Percentiles rank a stretch among this genome's conserved stretches.
These are phyloP conservation scores for Tolypocladium nubicola DNA, from an alignment of 2,329 filamentous ascomycete species.

Conservation along the genomic window DNA sequence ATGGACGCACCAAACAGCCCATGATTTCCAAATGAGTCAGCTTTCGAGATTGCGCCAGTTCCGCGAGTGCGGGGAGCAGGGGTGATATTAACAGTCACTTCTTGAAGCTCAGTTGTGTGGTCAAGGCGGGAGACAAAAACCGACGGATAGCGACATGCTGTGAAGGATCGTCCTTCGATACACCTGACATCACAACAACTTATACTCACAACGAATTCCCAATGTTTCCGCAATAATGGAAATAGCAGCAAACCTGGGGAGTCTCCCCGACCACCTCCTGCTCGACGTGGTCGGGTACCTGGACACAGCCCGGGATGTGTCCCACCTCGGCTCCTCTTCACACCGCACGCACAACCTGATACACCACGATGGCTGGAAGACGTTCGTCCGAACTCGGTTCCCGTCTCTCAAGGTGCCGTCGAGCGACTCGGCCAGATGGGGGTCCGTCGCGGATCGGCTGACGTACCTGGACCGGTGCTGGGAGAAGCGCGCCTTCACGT, in stretches of 20 bases:
- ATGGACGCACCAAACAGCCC: not conserved
- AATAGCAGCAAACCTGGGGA: conserved; percentile 22
- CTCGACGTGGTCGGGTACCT: conserved; percentile 36
- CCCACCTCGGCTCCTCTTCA: conserved; percentile 28
- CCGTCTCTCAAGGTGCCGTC: conserved; percentile 24
- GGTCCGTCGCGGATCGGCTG: conserved; percentile 29
- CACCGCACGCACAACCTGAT: conserved; percentile 27
- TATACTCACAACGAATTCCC: not conserved
- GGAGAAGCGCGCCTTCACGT: conserved; percentile 36
- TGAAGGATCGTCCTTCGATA: not conserved
- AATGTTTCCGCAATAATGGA: conserved; percentile 8
- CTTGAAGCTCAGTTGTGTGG: not conserved
- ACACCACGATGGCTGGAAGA: conserved; percentile 34
- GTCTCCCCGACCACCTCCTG: conserved; percentile 39
- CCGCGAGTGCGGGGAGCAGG: not conserved
- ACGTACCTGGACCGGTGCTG: conserved; percentile 42
- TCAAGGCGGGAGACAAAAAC: not conserved
- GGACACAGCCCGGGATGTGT: conserved; percentile 36
- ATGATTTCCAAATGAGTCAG: not conserved
- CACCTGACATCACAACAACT: not conserved
- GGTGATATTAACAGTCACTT: not conserved
- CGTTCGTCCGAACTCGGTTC: conserved; percentile 36
- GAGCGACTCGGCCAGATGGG: conserved; percentile 19
- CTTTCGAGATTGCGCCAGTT: not conserved
- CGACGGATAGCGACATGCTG: not conserved